Base-by-base conservation (phyloP, 2,329 filamentous ascomycete species). In the Purpureocillium takamizusanense region DNA sequence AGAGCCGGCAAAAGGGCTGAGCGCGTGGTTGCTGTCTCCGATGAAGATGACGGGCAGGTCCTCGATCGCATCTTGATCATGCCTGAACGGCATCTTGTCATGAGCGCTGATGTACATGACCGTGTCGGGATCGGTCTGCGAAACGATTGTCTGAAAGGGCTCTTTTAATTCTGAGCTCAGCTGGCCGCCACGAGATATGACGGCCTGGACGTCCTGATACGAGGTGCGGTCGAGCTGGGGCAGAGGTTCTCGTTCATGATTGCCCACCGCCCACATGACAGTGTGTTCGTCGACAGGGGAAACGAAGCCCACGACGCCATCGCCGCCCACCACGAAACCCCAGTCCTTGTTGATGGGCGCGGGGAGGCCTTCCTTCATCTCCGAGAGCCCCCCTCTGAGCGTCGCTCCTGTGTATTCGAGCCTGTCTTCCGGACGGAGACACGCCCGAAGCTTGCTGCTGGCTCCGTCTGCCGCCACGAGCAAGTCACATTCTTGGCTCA, bases 1-100 rank as follows among this genome's bases (percentile, higher is more conserved):
- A 39, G 61, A 66, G 1, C 69, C 67, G 5, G 68, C 63, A 51
- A 70, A 73, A 0, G 68, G 65, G 37, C 59, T 69, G 6, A 71
- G 56, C 1, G 68, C 67, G 46, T 73, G 69, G 43, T 73, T 72
- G 39, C 59, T 57, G 45, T 73, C 68, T 10, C 70, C 70, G 16
- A 73, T 64, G 36, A 67, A 72, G 9, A 72, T 48, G 7, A 67
- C 54, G 1, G 51, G 48, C 9, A 48, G 21, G 10, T 25, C 14
- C 4, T 49, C 34, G 2, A 39, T 16, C 4, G 53, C 33, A 7
- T 45, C 41, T 7, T 51, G 45, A 33, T 25, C 21, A 10, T 72
- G 66, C 1, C 42, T 7, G 41, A 72, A 70, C 0, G 67, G 61
- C 31, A 48, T 39, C 46, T 70, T 72, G 45, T 72, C 67, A 41